Conservation (phyloP, 2,329 filamentous ascomycete species). For the Colletotrichum sp. region DNA sequence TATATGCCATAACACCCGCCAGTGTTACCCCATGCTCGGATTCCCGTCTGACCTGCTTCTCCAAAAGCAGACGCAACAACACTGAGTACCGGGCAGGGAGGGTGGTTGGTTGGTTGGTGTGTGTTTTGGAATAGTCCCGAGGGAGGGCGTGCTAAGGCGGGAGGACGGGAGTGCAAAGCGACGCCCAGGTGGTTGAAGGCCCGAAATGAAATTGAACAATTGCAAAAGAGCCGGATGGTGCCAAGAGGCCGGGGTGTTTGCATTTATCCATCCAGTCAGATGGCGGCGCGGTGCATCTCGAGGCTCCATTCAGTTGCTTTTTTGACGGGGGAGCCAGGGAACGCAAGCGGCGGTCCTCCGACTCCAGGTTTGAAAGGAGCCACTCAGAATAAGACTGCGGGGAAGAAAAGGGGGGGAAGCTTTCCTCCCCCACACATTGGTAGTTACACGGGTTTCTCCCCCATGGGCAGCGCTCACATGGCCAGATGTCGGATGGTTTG, state of each 20-base stretch:
- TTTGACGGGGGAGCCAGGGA: background rate
- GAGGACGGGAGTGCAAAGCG: conserved; percentile 13
- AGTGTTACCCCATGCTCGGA: background rate
- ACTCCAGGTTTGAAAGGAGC: background rate
- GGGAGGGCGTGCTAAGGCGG: conserved; percentile 7
- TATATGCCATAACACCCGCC: background rate
- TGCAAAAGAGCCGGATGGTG: background rate
- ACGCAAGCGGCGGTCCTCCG: background rate
- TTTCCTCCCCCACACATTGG: background rate
- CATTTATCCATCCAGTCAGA: conserved; percentile 21
- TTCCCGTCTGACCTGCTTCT: background rate
- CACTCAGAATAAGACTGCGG: background rate
- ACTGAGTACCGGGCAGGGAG: background rate
- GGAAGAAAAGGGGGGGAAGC: conserved; percentile 11
- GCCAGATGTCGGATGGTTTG: background rate
- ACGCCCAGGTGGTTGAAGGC: conserved; percentile 13
- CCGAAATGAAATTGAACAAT: conserved; percentile 12
- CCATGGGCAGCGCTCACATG: conserved; percentile 8
- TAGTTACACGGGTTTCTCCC: background rate
- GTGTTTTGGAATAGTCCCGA: background rate
- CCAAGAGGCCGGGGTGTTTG: background rate
- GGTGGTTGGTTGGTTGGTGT: background rate
- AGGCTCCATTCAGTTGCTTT: background rate
- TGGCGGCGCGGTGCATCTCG: background rate
- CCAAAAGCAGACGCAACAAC: background rate